These are phyloP conservation scores for Echinosophora koreensis DNA, from an alignment of 306 rosid species.

Conservation along the genomic window DNA sequence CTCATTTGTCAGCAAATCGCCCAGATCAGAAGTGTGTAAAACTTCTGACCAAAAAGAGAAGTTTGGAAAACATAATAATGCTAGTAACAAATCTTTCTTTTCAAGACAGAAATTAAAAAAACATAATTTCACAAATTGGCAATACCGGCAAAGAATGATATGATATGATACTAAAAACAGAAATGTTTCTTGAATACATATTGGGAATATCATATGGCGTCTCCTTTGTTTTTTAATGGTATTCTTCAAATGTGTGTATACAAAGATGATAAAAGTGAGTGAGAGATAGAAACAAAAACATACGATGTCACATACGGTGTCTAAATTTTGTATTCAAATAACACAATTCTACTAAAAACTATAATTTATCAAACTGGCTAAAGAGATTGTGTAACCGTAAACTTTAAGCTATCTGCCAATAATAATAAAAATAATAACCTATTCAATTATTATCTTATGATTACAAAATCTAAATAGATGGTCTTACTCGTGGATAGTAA, in stretches of 20 bases:
- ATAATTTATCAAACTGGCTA: conserved; percentile 19
- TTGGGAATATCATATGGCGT: no score
- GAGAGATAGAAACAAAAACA: no score
- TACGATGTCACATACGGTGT: no score
- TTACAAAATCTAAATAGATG: neutral
- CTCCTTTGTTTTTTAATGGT: no score
- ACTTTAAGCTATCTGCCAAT: neutral
- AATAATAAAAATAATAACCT: neutral
- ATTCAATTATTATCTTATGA: neutral
- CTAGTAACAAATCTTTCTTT: neutral
- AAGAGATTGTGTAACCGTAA: conserved; percentile 18
- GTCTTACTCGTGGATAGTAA: neutral
- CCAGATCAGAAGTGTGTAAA: neutral
- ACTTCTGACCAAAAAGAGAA: neutral
- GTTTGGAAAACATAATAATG: neutral
- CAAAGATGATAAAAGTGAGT: no score
- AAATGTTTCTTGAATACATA: no score
- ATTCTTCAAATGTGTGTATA: no score
- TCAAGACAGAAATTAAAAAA: neutral
- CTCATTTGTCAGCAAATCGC: neutral
- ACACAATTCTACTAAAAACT: conserved; percentile 2
- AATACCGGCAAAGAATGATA: neutral
- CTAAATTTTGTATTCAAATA: no score
- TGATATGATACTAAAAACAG: neutral
- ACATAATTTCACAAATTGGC: neutral